Base-by-base conservation (phyloP, 441 rosid genomes). In the Pelargonium fulgidum region DNA sequence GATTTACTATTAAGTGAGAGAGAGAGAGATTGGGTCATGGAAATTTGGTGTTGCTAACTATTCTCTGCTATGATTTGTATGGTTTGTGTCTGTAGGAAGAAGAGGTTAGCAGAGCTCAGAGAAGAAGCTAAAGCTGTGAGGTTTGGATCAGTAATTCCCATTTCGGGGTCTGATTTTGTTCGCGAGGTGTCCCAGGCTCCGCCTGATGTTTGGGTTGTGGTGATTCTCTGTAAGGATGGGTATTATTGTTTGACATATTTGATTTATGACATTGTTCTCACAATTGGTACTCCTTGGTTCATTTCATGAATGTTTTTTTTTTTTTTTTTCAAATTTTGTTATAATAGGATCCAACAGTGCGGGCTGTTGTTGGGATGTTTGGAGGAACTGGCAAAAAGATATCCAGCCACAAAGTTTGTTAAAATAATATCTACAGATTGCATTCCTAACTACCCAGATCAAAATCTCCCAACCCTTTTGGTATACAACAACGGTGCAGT, bases 401-500 rank as follows among this genome's bases (percentile, higher is more conserved):
- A 94, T 70, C 94, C 96, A 16, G 95, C 85, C 1, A 92, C 99
- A 0, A 92, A 95, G 85, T 95, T 92, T 74, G 98, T 92, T 62
- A 89, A 92, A 82, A 90, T 95, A 12, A 86, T 95, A 72, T 95
- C 99, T 3, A 95, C 97, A 0, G 98, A 95, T 72, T 95, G 98
- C 79, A 95, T 95, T 73, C 99, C 96, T 0, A 92, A 90, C 65
- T 95, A 90, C 74, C 98, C 98, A 0, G 97, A 92, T 73, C 73
- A 78, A 14, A 92, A 92, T 83, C 90, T 95, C 72, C 98, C 99
- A 13, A 92, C 98, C 69, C 65, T 95, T 59, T 71, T 91, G 81
- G 98, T 92, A 66, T 95, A 92, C 82, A 91, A 86, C 68, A 92
- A 85, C 77, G 83, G 93, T 65, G 97, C 98, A 0, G 91, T 88